Conservation (phyloP, 768 basidiomycete genomes). For the Phlebiopsis flavidoalba region DNA sequence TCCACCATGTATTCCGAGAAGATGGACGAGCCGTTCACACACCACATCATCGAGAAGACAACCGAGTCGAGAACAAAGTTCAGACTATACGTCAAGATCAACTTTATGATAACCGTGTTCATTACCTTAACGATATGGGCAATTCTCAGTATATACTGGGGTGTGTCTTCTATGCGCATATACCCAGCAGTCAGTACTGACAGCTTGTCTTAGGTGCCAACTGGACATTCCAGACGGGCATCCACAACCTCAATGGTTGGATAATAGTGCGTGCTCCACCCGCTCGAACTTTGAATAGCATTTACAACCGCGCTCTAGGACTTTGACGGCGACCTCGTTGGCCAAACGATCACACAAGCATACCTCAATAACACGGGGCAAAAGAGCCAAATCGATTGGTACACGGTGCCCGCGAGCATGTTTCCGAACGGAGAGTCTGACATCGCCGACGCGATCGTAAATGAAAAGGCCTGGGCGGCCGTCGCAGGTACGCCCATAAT, state of each 20-base stretch:
- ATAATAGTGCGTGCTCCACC: conserved; percentile 43
- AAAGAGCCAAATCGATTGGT: conserved; percentile 41
- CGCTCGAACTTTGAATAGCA: not conserved
- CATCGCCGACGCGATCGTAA: conserved; percentile 31
- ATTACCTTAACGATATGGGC: conserved; percentile 38
- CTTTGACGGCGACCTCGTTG: conserved; percentile 53
- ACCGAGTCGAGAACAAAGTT: conserved; percentile 25
- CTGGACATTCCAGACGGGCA: conserved; percentile 18
- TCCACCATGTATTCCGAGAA: conserved; percentile 1
- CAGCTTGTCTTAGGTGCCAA: conserved; percentile 3
- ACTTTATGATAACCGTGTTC: conserved; percentile 29
- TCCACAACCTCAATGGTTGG: conserved; percentile 46
- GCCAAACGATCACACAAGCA: conserved; percentile 37
- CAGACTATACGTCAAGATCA: conserved; percentile 35
- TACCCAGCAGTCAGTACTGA: not conserved
- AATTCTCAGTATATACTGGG: conserved; percentile 58
- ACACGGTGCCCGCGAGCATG: conserved; percentile 35
- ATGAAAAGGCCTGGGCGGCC: conserved; percentile 51
- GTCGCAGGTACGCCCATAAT: conserved; percentile 39
- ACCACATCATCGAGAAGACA: conserved; percentile 11
- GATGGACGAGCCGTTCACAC: conserved; percentile 10
- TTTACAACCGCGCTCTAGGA: conserved; percentile 34
- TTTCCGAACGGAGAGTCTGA: conserved; percentile 32
- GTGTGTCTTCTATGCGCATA: conserved; percentile 30
- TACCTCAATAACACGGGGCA: conserved; percentile 26